phyloP scores from a whole-genome alignment of 1,284 basidiomycete genomes.

The Inonotus hispidus region DNA sequence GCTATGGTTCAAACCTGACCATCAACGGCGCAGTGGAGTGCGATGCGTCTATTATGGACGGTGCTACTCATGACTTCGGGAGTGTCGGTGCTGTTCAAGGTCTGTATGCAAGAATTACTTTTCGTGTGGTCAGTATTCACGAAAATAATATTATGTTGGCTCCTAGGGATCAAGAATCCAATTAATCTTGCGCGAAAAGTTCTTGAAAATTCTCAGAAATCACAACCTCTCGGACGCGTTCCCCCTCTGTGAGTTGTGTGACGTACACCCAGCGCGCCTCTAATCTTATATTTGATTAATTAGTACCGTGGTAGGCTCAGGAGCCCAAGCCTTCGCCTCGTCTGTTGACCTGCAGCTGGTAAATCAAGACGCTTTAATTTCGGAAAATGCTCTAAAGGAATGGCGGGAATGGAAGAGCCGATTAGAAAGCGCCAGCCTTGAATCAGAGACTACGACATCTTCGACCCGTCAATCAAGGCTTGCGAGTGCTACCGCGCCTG shows the following conservation, averaged over 20 bases:
- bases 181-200: slow-evolving; percentile 51
- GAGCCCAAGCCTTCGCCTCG: slow-evolving; percentile 46
- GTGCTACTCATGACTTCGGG: slow-evolving; percentile 48
- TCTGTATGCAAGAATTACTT: slow-evolving; percentile 21
- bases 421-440: slow-evolving; percentile 27
- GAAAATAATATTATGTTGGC: background rate
- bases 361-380: slow-evolving; percentile 40
- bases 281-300: background rate
- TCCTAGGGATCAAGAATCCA: slow-evolving; percentile 59
- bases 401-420: slow-evolving; percentile 58
- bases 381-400: slow-evolving; percentile 41
- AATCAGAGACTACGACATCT: background rate
- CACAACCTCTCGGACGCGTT: slow-evolving; percentile 55
- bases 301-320: slow-evolving; percentile 46
- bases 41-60: slow-evolving; percentile 70
- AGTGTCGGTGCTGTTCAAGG: slow-evolving; percentile 66
- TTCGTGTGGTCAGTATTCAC: background rate
- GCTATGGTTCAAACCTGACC: slow-evolving; percentile 72
- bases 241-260: slow-evolving; percentile 50
- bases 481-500: background rate
- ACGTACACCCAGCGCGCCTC: background rate
- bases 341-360: slow-evolving; percentile 30
- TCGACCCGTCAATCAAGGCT: background rate
- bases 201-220: slow-evolving; percentile 43
- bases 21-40: slow-evolving; percentile 66